phyloP scores from a whole-genome alignment of 371 early-diverging fungal genomes.

The Mucor sp. region DNA sequence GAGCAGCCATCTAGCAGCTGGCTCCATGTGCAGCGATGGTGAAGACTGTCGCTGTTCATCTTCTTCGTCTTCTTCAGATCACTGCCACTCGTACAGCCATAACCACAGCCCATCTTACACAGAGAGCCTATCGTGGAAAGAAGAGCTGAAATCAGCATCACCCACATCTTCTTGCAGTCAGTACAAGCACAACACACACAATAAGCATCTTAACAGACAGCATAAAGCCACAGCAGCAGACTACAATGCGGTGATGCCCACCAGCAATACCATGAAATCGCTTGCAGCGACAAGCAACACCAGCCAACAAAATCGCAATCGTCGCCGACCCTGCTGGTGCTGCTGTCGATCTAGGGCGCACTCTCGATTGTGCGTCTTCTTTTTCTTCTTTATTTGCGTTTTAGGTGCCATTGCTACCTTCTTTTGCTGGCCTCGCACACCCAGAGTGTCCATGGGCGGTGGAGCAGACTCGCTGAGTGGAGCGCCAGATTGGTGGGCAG shows the following conservation, averaged over 20 bases:
- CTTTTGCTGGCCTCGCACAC: constrained; percentile 29
- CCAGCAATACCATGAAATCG: constrained; percentile 7
- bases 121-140: background rate
- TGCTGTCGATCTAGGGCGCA: background rate
- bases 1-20: background rate
- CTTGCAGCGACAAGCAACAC: constrained; percentile 2
- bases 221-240: too few species aligned
- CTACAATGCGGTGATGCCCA: background rate
- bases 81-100: background rate
- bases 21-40: background rate
- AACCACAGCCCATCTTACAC: background rate
- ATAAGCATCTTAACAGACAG: background rate
- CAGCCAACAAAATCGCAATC: background rate
- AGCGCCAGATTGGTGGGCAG: constrained; percentile 25
- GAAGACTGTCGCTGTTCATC: background rate
- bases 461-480: constrained; percentile 18
- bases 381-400: constrained; percentile 12
- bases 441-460: constrained; percentile 14
- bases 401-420: constrained; percentile 28
- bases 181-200: background rate
- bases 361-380: constrained; percentile 19
- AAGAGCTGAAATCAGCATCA: constrained; percentile 5
- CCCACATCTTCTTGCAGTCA: background rate
- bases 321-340: background rate
- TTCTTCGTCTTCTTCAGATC: background rate